These are phyloP conservation scores for Maudiozyma pseudohumilis DNA, from an alignment of 805 yeast species.

Conservation along the genomic window DNA sequence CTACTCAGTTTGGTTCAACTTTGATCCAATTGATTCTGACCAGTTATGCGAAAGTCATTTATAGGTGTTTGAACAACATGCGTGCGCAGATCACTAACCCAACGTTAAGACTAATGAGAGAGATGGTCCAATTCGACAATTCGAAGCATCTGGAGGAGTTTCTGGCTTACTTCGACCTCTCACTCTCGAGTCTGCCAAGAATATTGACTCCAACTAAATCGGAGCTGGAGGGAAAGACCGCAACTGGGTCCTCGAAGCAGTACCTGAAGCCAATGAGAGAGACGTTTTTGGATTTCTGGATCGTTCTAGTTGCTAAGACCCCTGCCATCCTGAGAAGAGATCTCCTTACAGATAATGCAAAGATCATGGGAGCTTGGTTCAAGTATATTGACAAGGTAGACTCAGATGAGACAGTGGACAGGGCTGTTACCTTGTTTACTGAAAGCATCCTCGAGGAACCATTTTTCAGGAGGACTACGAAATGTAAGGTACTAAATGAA, in stretches of 20 bases:
- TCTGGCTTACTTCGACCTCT: constrained; percentile 57
- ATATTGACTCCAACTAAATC: constrained; percentile 44
- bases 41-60: constrained; percentile 51
- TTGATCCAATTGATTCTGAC: constrained; percentile 42
- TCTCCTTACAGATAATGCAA: constrained; percentile 44
- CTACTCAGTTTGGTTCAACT: constrained; percentile 14
- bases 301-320: constrained; percentile 39
- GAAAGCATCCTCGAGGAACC: constrained; percentile 47
- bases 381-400: constrained; percentile 51
- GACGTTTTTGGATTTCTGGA: constrained; percentile 53
- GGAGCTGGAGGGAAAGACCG: constrained; percentile 34
- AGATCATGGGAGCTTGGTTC: constrained; percentile 57
- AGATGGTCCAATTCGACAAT: constrained; percentile 39
- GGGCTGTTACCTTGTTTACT: constrained; percentile 40
- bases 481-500: constrained; percentile 71
- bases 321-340: constrained; percentile 55
- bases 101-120: constrained; percentile 44
- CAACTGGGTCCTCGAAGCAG: constrained; percentile 25
- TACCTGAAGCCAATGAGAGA: constrained; percentile 41
- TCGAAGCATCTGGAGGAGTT: constrained; percentile 48
- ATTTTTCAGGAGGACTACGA: constrained; percentile 54
- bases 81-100: constrained; percentile 55
- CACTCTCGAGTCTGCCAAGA: constrained; percentile 51
- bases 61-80: constrained; percentile 52
- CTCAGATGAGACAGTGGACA: constrained; percentile 32